phyloP scores from a whole-genome alignment of 305 asterid genomes.

The Plantago coronopus region DNA sequence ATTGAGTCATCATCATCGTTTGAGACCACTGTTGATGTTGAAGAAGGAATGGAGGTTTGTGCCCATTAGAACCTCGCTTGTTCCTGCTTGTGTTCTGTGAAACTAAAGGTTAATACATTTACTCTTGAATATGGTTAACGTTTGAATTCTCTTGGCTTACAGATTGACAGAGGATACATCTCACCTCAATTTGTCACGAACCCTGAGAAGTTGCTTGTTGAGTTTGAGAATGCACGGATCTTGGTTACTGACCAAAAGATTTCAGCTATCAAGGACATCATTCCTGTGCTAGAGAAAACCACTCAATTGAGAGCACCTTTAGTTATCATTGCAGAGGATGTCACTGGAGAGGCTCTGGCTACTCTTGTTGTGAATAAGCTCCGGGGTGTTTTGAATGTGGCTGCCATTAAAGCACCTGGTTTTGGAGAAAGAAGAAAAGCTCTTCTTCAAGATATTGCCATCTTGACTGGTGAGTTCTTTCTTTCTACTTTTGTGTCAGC shows the following conservation, averaged over 20 bases:
- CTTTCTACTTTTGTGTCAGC: not conserved
- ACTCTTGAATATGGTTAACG: not conserved
- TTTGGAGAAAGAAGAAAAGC: conserved; percentile 92
- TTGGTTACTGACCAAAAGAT: conserved; percentile 92
- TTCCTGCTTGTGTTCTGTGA: not conserved
- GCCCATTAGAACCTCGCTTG: not conserved
- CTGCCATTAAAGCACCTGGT: conserved; percentile 91
- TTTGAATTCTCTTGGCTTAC: conserved; percentile 19
- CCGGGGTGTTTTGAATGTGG: conserved; percentile 65
- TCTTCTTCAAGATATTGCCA: conserved; percentile 85
- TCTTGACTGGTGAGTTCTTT: conserved; percentile 53
- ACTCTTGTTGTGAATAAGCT: conserved; percentile 94
- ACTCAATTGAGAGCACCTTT: conserved; percentile 86
- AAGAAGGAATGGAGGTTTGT: conserved; percentile 99
- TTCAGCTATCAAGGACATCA: conserved; percentile 86
- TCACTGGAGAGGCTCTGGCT: conserved; percentile 89
- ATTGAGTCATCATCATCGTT: conserved; percentile 97
- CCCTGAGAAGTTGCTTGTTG: conserved; percentile 78
- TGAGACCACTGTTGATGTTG: conserved; percentile 94
- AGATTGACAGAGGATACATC: conserved; percentile 93
- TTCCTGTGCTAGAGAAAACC: conserved; percentile 87
- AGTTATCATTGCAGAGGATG: conserved; percentile 74
- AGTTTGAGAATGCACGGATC: conserved; percentile 85
- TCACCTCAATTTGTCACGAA: conserved; percentile 98
- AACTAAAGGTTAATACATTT: not conserved